Evolutionary conservation across 2,329 filamentous ascomycete species (phyloP).

Genomic region (Fusarium gaditjirri): DNA sequence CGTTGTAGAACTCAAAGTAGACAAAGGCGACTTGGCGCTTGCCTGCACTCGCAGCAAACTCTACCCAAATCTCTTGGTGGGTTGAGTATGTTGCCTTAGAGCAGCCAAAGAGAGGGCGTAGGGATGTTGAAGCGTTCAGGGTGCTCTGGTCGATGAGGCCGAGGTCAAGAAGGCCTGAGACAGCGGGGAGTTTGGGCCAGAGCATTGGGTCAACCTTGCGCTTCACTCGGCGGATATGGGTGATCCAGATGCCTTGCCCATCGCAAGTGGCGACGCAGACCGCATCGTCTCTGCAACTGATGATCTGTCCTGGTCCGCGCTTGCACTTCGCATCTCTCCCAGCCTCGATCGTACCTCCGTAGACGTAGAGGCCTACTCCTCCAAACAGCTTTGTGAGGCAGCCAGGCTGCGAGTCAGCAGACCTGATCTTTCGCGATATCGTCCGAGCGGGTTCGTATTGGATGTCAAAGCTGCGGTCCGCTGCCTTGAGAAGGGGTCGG

Average conservation of each 20-base stretch:
- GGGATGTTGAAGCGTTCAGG: background rate
- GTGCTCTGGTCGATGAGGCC: background rate
- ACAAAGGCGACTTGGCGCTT: constrained; percentile 14
- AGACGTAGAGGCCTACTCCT: constrained; percentile 18
- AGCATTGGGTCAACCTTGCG: constrained; percentile 29
- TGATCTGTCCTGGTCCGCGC: background rate
- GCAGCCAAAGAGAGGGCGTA: background rate
- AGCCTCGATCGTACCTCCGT: constrained; percentile 14
- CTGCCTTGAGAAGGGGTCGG: constrained; percentile 19
- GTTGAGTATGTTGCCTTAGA: background rate
- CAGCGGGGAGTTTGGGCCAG: constrained; percentile 29
- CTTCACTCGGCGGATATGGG: constrained; percentile 23
- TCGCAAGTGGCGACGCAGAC: constrained; percentile 23
- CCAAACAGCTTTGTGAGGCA: constrained; percentile 18
- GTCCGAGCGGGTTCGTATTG: constrained; percentile 1
- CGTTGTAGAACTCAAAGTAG: constrained; percentile 34
- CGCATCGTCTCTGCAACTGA: background rate
- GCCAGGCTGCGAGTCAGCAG: constrained; percentile 30
- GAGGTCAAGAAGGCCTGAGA: constrained; percentile 6
- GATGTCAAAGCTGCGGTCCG: constrained; percentile 12
- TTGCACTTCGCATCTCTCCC: background rate
- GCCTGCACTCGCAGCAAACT: background rate
- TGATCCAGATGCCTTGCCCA: constrained; percentile 25
- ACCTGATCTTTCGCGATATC: constrained; percentile 29
- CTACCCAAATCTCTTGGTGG: constrained; percentile 17